Conservation (phyloP, 208 protist species). For the Angomonas desouzai region DNA sequence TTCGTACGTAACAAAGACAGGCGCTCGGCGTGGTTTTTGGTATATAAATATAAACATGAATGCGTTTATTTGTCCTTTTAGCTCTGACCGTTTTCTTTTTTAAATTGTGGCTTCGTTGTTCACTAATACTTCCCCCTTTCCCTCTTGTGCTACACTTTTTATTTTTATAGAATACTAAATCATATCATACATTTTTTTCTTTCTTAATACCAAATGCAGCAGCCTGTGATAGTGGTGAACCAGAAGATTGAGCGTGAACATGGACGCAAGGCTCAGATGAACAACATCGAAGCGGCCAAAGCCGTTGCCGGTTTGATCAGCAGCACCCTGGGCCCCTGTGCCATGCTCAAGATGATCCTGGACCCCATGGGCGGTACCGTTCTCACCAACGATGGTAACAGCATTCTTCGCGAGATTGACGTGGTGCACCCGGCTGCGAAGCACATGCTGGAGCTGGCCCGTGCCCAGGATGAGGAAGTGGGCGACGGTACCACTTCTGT, state of each 20-base stretch:
- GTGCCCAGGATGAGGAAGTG: conserved; percentile 99
- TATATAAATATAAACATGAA: conserved; percentile 15
- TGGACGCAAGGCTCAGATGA: conserved; percentile 97
- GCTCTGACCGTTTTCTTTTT: no score
- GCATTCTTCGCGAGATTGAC: conserved; percentile 99
- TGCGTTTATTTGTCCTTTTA: background rate
- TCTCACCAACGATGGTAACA: conserved; percentile 99
- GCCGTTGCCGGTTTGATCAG: conserved; percentile 99
- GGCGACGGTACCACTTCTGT: conserved; percentile 99
- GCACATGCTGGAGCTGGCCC: conserved; percentile 99
- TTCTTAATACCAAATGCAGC: conserved; percentile 42
- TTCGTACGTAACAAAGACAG: background rate
- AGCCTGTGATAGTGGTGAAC: conserved; percentile 91
- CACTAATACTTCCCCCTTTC: background rate
- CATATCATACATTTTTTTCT: conserved; percentile 4
- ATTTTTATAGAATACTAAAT: conserved; percentile 3
- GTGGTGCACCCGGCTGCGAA: conserved; percentile 99
- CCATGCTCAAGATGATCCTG: conserved; percentile 99
- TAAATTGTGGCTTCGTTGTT: background rate
- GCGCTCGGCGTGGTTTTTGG: background rate
- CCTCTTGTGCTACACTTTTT: background rate
- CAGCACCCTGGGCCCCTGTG: conserved; percentile 98
- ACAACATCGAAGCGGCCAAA: conserved; percentile 98
- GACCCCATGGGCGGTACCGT: conserved; percentile 99
- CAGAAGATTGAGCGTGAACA: conserved; percentile 96